phyloP scores from a whole-genome alignment of 1,284 basidiomycete species.

The Ustilago bromivora region DNA sequence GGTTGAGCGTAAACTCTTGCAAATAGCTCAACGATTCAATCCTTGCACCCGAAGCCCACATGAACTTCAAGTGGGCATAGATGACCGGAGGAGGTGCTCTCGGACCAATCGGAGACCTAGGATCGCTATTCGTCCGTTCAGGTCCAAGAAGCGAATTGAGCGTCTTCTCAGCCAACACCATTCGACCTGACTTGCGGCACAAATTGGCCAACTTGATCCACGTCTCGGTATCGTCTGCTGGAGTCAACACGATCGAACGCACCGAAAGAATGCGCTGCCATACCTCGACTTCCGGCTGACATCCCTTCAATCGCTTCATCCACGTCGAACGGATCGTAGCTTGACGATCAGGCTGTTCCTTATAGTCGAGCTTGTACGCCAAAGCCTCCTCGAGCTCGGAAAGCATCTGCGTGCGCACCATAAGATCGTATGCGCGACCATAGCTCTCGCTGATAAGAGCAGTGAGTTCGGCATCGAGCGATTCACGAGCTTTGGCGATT shows the following conservation, averaged over 20 bases:
- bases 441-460: conserved; percentile 96
- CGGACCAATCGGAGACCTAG: conserved; percentile 57
- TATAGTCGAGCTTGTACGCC: conserved; percentile 79
- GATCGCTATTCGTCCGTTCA: conserved; percentile 53
- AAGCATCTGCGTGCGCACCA: conserved; percentile 98
- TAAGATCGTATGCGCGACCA: conserved; percentile 90
- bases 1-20: conserved; percentile 81
- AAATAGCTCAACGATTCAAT: conserved; percentile 87
- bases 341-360: conserved; percentile 84
- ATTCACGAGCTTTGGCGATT: conserved; percentile 93
- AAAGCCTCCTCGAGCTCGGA: conserved; percentile 99
- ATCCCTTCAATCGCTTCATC: conserved; percentile 83
- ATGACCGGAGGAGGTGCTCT: conserved; percentile 88
- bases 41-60: conserved; percentile 88
- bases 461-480: conserved; percentile 90
- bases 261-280: conserved; percentile 99
- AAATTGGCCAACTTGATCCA: conserved; percentile 95
- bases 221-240: conserved; percentile 94
- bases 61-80: conserved; percentile 95
- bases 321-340: conserved; percentile 66
- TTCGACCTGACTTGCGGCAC: conserved; percentile 85
- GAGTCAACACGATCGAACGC: conserved; percentile 90
- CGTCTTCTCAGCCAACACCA: conserved; percentile 94
- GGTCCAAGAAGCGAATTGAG: conserved; percentile 76
- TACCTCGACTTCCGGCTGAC: conserved; percentile 97